These are phyloP conservation scores for Eremothecium gossypii DNA, from an alignment of 1,139 yeast genomes.

Conservation along the genomic window DNA sequence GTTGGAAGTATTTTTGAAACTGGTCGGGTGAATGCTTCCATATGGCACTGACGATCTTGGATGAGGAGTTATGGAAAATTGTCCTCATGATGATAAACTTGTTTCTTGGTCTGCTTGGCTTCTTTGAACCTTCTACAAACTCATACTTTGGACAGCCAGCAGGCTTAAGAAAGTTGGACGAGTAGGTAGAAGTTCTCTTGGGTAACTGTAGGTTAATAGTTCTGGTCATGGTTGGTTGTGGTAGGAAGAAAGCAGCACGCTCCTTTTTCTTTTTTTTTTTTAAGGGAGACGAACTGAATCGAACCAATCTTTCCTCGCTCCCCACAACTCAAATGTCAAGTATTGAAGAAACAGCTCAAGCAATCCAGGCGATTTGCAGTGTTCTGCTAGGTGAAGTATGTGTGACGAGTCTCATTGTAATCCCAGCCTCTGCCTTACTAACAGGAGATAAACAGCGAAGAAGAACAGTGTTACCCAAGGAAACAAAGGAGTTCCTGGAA, in stretches of 20 bases:
- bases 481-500: slow-evolving; percentile 12
- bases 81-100: slow-evolving; percentile 7
- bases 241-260: background rate
- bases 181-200: slow-evolving; percentile 3
- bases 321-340: slow-evolving; percentile 1
- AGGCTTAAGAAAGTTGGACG: slow-evolving; percentile 4
- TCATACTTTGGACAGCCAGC: slow-evolving; percentile 4
- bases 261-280: slow-evolving; percentile 1
- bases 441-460: slow-evolving; percentile 5
- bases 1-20: slow-evolving; percentile 5
- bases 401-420: slow-evolving; percentile 4
- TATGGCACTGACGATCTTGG: slow-evolving; percentile 5
- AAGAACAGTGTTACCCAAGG: slow-evolving; percentile 10
- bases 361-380: too few species aligned
- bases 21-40: slow-evolving; percentile 4
- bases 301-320: background rate
- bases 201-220: slow-evolving; percentile 2
- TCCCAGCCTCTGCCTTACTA: slow-evolving; percentile 4
- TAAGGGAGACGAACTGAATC: background rate
- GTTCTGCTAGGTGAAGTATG: slow-evolving; percentile 5
- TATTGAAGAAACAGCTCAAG: background rate
- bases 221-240: slow-evolving; percentile 1
- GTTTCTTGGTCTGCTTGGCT: slow-evolving; percentile 5
- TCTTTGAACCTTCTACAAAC: slow-evolving; percentile 2
- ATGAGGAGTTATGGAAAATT: slow-evolving; percentile 4